These are phyloP conservation scores for Hericium rajendrae DNA, from an alignment of 768 basidiomycete species.

Conservation along the genomic window DNA sequence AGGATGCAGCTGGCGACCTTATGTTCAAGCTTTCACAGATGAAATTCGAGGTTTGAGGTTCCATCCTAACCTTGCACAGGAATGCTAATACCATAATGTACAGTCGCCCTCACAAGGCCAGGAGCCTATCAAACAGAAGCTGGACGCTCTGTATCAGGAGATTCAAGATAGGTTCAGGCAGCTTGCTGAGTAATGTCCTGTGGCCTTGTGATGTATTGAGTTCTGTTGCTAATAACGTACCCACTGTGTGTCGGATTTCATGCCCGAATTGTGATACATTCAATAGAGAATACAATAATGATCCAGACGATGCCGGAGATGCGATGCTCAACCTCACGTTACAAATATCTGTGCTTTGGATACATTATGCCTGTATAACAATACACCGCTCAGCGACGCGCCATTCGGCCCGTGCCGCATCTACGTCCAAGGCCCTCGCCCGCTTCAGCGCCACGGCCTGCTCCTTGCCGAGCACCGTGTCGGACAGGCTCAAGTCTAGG, in stretches of 20 bases:
- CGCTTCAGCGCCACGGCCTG: conserved; percentile 44
- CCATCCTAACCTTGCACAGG: background rate
- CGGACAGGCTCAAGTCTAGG: conserved; percentile 45
- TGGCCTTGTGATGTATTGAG: no score
- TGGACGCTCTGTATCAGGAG: conserved; percentile 73
- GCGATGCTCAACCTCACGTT: no score
- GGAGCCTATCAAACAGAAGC: conserved; percentile 70
- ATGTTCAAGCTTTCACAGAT: conserved; percentile 98
- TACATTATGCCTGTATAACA: background rate
- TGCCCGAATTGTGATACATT: no score
- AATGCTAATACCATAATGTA: background rate
- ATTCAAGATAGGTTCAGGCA: conserved; percentile 91
- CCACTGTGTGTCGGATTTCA: no score
- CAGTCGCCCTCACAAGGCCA: conserved; percentile 90
- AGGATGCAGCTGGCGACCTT: conserved; percentile 76
- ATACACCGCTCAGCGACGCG: conserved; percentile 32
- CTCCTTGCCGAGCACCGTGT: conserved; percentile 38
- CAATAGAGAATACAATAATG: no score
- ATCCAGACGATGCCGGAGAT: no score
- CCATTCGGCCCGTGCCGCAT: conserved; percentile 61
- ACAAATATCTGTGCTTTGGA: no score
- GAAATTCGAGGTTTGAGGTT: conserved; percentile 82
- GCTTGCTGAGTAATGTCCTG: conserved; percentile 48
- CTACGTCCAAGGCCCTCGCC: conserved; percentile 49
- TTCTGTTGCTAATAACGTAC: no score